Evolutionary conservation across 83 land plant genomes (phyloP).

Genomic region (Thuja plicata): DNA sequence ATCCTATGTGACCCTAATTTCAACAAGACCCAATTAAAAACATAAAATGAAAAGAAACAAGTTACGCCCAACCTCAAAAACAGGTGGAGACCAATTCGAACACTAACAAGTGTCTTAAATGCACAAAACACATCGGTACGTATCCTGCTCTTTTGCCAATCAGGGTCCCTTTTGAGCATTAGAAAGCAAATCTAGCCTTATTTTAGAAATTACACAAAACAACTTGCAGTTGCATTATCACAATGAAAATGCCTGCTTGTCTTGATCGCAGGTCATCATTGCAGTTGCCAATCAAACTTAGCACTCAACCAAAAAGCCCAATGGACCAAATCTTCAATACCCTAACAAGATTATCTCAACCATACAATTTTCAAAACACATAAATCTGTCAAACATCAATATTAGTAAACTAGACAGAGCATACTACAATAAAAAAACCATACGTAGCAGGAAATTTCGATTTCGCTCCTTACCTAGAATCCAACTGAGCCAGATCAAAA

Average conservation of each 20-base stretch:
- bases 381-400: background rate
- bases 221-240: background rate
- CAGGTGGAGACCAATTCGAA: background rate
- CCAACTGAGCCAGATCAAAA: conserved; percentile 58
- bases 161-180: background rate
- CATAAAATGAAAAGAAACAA: background rate
- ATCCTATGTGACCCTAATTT: background rate
- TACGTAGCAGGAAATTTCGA: background rate
- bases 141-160: background rate
- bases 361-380: background rate
- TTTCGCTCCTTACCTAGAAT: conserved; percentile 58
- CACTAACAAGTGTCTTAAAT: background rate
- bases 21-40: background rate
- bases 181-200: background rate
- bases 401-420: background rate
- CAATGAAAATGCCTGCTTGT: background rate
- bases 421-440: background rate
- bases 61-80: background rate
- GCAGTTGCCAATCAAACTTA: background rate
- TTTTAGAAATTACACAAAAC: background rate
- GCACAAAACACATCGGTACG: background rate
- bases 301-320: background rate
- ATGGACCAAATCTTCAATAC: background rate
- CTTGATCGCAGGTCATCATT: background rate
- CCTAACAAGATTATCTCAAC: background rate